Conservation (phyloP, 78 protist species). For the Tieghemostelium lacteum region DNA sequence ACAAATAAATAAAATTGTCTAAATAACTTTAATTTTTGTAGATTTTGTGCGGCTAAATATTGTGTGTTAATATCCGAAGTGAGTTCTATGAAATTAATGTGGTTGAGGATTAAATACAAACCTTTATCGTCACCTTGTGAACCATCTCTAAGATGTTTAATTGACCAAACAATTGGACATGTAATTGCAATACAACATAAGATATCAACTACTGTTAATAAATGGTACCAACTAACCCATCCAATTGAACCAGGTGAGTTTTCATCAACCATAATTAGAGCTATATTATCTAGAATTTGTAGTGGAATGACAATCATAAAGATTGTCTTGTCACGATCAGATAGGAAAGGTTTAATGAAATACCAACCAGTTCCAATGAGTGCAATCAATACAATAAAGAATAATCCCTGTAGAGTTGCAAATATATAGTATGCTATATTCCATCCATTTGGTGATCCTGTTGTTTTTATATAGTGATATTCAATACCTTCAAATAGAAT, state of each 20-base stretch:
- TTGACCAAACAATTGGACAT: constrained; percentile 90
- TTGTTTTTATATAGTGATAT: constrained; percentile 74
- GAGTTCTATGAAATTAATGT: background rate
- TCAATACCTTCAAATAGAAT: constrained; percentile 72
- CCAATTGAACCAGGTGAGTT: constrained; percentile 82
- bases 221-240: constrained; percentile 85
- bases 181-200: constrained; percentile 91
- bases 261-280: constrained; percentile 88
- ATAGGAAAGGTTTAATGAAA: constrained; percentile 88
- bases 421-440: constrained; percentile 82
- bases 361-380: constrained; percentile 93
- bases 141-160: constrained; percentile 80
- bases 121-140: constrained; percentile 82
- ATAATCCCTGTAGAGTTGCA: constrained; percentile 85
- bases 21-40: constrained; percentile 82
- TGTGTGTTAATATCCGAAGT: background rate
- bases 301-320: constrained; percentile 86
- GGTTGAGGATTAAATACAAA: background rate
- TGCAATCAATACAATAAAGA: constrained; percentile 84
- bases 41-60: constrained; percentile 40
- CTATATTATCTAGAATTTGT: constrained; percentile 88
- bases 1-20: constrained; percentile 88
- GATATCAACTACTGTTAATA: constrained; percentile 86
- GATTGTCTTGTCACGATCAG: constrained; percentile 85
- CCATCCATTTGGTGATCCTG: constrained; percentile 84